Evolutionary conservation across 1,284 basidiomycete genomes (phyloP), one percentile per base, ranked within the genome.

Genomic region (Thelephora terrestris): DNA sequence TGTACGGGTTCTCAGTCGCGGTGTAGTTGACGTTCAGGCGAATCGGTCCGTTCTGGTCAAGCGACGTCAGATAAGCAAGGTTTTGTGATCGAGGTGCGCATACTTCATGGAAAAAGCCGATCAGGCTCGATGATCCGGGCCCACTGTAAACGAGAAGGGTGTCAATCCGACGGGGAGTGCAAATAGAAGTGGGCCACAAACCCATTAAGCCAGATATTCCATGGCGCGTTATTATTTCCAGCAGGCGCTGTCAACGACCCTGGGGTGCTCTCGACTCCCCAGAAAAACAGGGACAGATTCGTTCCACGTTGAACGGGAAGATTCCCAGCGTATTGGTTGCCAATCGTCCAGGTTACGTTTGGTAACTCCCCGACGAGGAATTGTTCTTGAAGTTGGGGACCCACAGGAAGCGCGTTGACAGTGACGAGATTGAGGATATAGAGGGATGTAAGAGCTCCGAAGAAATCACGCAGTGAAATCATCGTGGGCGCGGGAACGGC

Each of bases 171-270:
- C n/a, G 10, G 24, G 20, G 17, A 29, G 45, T 18, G 18, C 12
- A 42, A 48, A 35, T 18, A 20, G 42, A 20, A 39, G 27, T 10
- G 44, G 25, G 21, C 57, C 20, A 45, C 75, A 54, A 61, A 80
- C 72, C 82, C 82, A 54, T 85, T 85, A 23, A 87, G 60, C 82
- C 82, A 87, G 44, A 86, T 81, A 7, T 74, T 75, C 84, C 84
- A 86, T 2, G 85, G 83, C 37, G 75, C 66, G n/a, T 66, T 60
- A 47, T 65, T 60, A 17, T 58, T 58, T 24, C 54, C 52, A 21
- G 55, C 56, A 21, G 55, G 45, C 6, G 62, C 55, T 2, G 79
- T 81, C 47, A 86, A 64, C 2, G 82, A 84, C 2, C 80, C 81
- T 12, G 68, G 60, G 3, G 66, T 65, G 37, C 75, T 76, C 59